Percentiles rank a stretch among this genome's conserved stretches.
Conservation (phyloP, 805 yeast species). For the Lipomyces yamanashiensis region DNA sequence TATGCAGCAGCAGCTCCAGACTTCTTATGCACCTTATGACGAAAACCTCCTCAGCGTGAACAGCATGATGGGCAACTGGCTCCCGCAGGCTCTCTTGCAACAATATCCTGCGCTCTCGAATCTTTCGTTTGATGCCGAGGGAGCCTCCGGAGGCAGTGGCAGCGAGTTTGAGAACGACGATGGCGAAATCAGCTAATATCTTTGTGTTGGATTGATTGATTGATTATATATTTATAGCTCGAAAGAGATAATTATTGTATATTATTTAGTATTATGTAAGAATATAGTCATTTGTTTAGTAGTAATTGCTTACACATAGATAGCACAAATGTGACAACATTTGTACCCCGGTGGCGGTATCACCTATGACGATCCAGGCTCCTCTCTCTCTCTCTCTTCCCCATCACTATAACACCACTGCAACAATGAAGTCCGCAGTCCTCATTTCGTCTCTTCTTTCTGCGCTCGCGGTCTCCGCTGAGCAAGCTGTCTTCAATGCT, state of each 20-base stretch:
- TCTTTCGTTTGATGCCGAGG: conserved; percentile 10
- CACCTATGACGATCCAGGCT: conserved; percentile 3
- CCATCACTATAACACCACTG: neutral
- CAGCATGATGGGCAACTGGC: conserved; percentile 14
- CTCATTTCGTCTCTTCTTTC: conserved; percentile 27
- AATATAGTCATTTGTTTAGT: neutral
- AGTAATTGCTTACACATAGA: neutral
- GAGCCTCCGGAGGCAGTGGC: conserved; percentile 19
- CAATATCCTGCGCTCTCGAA: conserved; percentile 31
- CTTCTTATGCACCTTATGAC: neutral
- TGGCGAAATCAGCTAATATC: neutral
- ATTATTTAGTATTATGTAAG: neutral
- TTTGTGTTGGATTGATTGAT: neutral
- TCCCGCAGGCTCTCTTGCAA: conserved; percentile 31
- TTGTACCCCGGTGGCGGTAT: neutral
- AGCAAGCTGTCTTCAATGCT: conserved; percentile 21
- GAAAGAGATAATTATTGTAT: neutral
- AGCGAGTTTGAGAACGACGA: conserved; percentile 21
- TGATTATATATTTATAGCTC: neutral
- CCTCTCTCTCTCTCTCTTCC: neutral
- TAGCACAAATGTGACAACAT: conserved; percentile 5
- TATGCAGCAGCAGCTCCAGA: neutral
- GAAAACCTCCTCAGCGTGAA: conserved; percentile 11
- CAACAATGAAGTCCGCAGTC: conserved; percentile 26
- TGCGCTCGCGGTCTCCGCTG: conserved; percentile 28